These are phyloP conservation scores for Rosa hybrid DNA, from an alignment of 331 rosid genomes.

Conservation along the genomic window DNA sequence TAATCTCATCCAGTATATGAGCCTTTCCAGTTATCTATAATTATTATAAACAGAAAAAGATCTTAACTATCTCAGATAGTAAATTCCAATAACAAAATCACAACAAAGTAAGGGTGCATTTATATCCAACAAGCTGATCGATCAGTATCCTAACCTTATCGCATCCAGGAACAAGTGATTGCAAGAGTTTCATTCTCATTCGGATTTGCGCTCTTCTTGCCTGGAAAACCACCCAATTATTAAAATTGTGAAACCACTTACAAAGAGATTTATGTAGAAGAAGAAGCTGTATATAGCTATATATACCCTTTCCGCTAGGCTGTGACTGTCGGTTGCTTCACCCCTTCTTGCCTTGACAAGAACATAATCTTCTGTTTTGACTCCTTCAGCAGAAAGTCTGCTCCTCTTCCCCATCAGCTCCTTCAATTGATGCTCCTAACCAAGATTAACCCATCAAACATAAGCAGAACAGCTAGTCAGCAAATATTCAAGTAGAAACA, in stretches of 20 bases:
- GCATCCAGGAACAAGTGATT: slow-evolving; percentile 29
- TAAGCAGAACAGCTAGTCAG: neutral
- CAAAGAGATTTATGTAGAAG: neutral
- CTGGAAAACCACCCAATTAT: neutral
- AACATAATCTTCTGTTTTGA: neutral
- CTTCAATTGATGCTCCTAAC: slow-evolving; percentile 3
- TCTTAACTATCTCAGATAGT: neutral
- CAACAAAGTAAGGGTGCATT: neutral
- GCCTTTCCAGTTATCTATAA: slow-evolving; percentile 26
- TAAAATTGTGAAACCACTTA: neutral
- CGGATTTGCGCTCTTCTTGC: slow-evolving; percentile 30
- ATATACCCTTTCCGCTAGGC: slow-evolving; percentile 27
- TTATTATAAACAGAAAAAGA: neutral
- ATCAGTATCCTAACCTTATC: slow-evolving; percentile 11
- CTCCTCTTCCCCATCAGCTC: neutral
- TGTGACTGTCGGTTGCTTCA: slow-evolving; percentile 22
- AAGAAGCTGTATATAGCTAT: too few species aligned
- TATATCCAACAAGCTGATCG: neutral
- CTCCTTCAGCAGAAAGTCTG: neutral
- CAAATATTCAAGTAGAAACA: neutral
- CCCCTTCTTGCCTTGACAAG: slow-evolving; percentile 32
- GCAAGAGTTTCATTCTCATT: slow-evolving; percentile 21
- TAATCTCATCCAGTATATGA: slow-evolving; percentile 24
- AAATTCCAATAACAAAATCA: neutral
- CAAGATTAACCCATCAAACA: neutral